Conservation (phyloP, 2,329 filamentous ascomycete species). For the Aspergillus texensis region DNA sequence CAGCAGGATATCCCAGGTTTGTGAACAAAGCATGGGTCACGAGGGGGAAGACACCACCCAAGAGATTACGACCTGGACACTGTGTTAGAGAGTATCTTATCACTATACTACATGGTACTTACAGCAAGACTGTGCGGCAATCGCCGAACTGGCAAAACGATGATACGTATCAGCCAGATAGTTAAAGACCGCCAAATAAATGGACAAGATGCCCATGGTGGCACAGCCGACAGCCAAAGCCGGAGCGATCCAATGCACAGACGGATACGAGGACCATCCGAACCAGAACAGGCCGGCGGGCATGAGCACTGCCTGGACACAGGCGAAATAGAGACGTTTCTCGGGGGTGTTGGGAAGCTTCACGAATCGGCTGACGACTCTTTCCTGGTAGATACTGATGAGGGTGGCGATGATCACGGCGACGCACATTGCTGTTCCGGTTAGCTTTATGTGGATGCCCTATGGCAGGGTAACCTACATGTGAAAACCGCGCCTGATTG, state of each 20-base stretch:
- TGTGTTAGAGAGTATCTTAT: not conserved
- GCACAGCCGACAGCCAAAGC: conserved; percentile 70
- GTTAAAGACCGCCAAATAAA: conserved; percentile 90
- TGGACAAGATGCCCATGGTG: conserved; percentile 81
- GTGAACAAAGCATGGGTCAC: conserved; percentile 74
- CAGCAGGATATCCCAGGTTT: conserved; percentile 69
- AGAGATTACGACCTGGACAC: conserved; percentile 65
- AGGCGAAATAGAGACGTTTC: conserved; percentile 79
- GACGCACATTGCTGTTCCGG: conserved; percentile 63
- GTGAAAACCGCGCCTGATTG: conserved; percentile 73
- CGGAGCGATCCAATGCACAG: conserved; percentile 72
- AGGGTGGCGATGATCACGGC: conserved; percentile 68
- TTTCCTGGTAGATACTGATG: conserved; percentile 72
- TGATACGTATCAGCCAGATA: conserved; percentile 90
- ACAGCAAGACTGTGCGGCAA: conserved; percentile 85
- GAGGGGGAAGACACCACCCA: conserved; percentile 80
- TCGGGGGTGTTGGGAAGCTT: conserved; percentile 63
- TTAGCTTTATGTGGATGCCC: not conserved
- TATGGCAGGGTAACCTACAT: conserved; percentile 27
- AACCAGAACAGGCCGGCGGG: conserved; percentile 82
- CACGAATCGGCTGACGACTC: conserved; percentile 58
- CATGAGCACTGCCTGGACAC: conserved; percentile 72
- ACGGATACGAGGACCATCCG: conserved; percentile 67
- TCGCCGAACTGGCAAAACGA: conserved; percentile 78
- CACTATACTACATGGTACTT: conserved; percentile 11